These are phyloP conservation scores for Thymus mandschuricus DNA, from an alignment of 257 asterid genomes.

Conservation along the genomic window DNA sequence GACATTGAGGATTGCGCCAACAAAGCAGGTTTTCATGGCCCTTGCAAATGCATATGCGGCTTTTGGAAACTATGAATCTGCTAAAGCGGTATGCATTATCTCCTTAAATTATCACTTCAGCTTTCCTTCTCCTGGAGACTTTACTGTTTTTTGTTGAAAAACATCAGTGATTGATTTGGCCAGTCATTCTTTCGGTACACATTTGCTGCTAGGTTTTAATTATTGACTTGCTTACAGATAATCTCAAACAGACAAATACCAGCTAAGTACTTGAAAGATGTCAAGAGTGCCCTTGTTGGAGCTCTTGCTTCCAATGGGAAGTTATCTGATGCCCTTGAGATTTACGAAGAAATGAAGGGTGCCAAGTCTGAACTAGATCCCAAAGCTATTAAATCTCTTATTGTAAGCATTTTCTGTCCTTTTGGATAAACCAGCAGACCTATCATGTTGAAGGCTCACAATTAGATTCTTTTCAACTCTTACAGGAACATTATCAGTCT, in stretches of 20 bases:
- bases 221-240: constrained; percentile 52
- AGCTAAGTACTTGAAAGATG: constrained; percentile 56
- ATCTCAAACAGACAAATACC: constrained; percentile 48
- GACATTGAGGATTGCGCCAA: constrained; percentile 49
- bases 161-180: constrained; percentile 5
- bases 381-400: constrained; percentile 61
- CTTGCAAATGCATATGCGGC: constrained; percentile 86
- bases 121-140: constrained; percentile 11
- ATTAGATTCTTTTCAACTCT: constrained; percentile 21
- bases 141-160: constrained; percentile 1
- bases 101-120: constrained; percentile 24
- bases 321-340: constrained; percentile 64
- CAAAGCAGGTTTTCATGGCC: constrained; percentile 76
- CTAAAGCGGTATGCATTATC: constrained; percentile 65
- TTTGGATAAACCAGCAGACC: constrained; percentile 15
- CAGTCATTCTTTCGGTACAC: constrained; percentile 2
- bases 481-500: constrained; percentile 68
- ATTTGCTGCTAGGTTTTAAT: constrained; percentile 20
- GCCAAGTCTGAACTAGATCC: constrained; percentile 57
- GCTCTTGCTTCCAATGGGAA: constrained; percentile 92
- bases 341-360: constrained; percentile 70
- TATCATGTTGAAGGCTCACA: constrained; percentile 14
- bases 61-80: constrained; percentile 71
- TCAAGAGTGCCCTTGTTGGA: constrained; percentile 69
- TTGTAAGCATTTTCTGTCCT: constrained; percentile 56